phyloP scores from a whole-genome alignment of 345 rosid species.

The Salix suchowensis region DNA sequence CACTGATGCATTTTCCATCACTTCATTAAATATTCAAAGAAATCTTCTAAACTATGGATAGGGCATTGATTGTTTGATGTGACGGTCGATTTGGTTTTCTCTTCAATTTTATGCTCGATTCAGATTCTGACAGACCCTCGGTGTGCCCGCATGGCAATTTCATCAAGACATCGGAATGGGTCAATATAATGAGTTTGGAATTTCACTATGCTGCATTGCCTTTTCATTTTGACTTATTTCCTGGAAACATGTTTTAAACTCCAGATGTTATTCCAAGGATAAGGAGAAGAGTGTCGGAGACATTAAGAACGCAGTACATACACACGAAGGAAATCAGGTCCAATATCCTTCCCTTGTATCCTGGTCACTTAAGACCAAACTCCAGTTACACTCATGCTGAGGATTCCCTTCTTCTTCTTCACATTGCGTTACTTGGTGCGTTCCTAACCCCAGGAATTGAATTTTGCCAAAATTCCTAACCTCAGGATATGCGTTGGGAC shows the following conservation, averaged over 20 bases:
- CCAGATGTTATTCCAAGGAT: constrained; percentile 47
- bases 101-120: not conserved
- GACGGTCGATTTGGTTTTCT: not conserved
- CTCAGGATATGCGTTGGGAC: constrained; percentile 70
- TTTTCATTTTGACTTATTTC: constrained; percentile 1
- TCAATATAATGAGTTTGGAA: not conserved
- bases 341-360: constrained; percentile 6
- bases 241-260: not conserved
- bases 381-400: not conserved
- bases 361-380: not conserved
- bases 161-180: not conserved
- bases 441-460: not conserved
- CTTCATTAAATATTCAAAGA: not conserved
- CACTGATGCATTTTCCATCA: not conserved
- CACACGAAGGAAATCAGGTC: constrained; percentile 75
- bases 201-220: not conserved
- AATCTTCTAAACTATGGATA: not conserved
- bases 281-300: constrained; percentile 80
- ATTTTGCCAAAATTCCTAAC: not conserved
- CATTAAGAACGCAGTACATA: constrained; percentile 75
- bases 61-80: not conserved
- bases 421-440: not conserved
- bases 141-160: not conserved
- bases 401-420: not conserved
- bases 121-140: not conserved